phyloP scores from a whole-genome alignment of 73 alveolate genomes.

The Tetrahymena malaccensis region DNA sequence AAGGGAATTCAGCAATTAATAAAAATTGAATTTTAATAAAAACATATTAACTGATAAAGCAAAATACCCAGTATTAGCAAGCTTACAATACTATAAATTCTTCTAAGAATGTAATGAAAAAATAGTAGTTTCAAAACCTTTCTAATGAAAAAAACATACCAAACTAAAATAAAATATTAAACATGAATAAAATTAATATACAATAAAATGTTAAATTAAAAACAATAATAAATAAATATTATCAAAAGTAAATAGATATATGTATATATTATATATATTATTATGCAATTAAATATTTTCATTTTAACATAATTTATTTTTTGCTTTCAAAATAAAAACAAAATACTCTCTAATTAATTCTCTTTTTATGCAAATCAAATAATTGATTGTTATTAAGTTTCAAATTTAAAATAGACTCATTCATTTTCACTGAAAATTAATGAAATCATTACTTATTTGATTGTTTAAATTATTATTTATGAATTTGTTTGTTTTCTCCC shows the following conservation, averaged over 20 bases:
- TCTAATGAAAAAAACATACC: background rate
- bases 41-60: background rate
- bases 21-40: background rate
- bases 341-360: background rate
- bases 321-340: too few relatives aligned
- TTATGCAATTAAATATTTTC: too few relatives aligned
- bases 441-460: too few relatives aligned
- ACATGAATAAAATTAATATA: background rate
- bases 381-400: too few relatives aligned
- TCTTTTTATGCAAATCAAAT: background rate
- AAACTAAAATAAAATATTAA: background rate
- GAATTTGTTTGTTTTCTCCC: too few relatives aligned
- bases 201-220: background rate
- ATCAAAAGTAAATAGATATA: too few relatives aligned
- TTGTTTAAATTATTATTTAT: too few relatives aligned
- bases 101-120: background rate
- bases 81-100: background rate
- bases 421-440: too few relatives aligned
- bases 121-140: background rate
- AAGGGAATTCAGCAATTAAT: background rate
- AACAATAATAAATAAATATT: too few relatives aligned
- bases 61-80: background rate
- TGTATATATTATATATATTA: too few relatives aligned
- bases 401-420: too few relatives aligned
- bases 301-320: too few relatives aligned